Conservation (phyloP, 1,139 yeast species). For the Kodamaea anthophila region DNA sequence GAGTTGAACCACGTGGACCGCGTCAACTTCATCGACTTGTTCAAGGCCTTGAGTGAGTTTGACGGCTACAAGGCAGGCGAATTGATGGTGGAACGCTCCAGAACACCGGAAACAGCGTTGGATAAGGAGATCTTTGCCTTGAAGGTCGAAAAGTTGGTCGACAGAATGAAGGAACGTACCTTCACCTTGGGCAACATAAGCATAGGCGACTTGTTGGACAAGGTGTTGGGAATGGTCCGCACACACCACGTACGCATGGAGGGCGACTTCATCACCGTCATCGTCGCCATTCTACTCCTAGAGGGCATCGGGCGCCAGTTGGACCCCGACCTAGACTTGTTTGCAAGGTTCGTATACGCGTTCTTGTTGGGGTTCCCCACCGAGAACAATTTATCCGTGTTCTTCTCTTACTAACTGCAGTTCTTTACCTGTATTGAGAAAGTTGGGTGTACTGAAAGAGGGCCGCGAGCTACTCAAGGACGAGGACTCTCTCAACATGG, state of each 20-base stretch:
- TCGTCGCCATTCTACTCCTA: slow-evolving; percentile 78
- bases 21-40: slow-evolving; percentile 79
- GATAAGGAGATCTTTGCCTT: slow-evolving; percentile 80
- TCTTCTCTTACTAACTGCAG: slow-evolving; percentile 36
- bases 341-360: slow-evolving; percentile 86
- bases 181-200: slow-evolving; percentile 90
- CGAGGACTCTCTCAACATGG: slow-evolving; percentile 66
- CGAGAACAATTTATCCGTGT: slow-evolving; percentile 18
- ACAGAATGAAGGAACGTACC: slow-evolving; percentile 75
- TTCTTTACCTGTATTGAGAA: slow-evolving; percentile 83
- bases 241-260: slow-evolving; percentile 96
- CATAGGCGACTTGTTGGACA: slow-evolving; percentile 84
- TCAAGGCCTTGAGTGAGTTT: slow-evolving; percentile 82
- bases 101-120: slow-evolving; percentile 89
- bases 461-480: slow-evolving; percentile 52
- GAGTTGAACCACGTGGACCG: slow-evolving; percentile 76
- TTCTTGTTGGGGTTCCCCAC: slow-evolving; percentile 55
- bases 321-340: slow-evolving; percentile 87
- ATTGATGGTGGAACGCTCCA: slow-evolving; percentile 86
- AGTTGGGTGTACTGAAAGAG: slow-evolving; percentile 67
- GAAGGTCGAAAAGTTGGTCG: slow-evolving; percentile 79
- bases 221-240: slow-evolving; percentile 85
- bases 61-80: slow-evolving; percentile 96
- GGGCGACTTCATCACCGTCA: slow-evolving; percentile 90
- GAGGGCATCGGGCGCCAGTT: slow-evolving; percentile 95